Evolutionary conservation across 202 grass and related monocot species (phyloP), one percentile per base, ranked within the genome.

Genomic region (Eragrostis tef): DNA sequence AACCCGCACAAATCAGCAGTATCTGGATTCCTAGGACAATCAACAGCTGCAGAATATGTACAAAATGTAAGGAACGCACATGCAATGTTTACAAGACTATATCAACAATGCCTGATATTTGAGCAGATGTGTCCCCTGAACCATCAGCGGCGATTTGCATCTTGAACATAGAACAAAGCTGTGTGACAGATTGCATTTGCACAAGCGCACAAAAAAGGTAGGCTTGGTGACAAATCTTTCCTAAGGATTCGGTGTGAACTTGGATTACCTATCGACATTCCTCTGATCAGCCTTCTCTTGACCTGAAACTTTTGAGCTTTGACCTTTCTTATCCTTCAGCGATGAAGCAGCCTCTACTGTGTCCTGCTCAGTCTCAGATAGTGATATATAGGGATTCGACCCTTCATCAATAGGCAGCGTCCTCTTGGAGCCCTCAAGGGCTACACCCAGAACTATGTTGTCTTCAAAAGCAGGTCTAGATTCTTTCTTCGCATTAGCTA

Each of bases 391-490:
- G 62, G 91, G 75, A 44, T 87, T 80, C 84, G 85, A 91, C 19
- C 88, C 88, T 81, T 93, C 96, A 69, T 96, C 93, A 8, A 99
- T 96, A 54, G 96, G 93, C 15, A 99, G 83, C 20, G 96, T 99
- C 54, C 92, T 79, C 83, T 93, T 99, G 9, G 96, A 99, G 24
- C 96, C 96, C 25, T 91, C 93, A 29, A 99, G 90, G 66, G 96
- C 96, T 24, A 99, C 78, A 34, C 96, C 93, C 54, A 99, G 83
- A 52, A 99, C 93, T 85, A 99, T 96, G 71, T 99, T 99, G 69
- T 93, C 93, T 84, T 93, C 93, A 79, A 93, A 99, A 64, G 70
- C 83, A 53, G 88, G 87, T 54, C 96, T 93, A 26, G 87, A 79
- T 84, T 95, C 96, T 50, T 86, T 91, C 85, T 89, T 94, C 34